phyloP scores from a whole-genome alignment of 371 early-diverging fungal species.

The Coemansia sp. region DNA sequence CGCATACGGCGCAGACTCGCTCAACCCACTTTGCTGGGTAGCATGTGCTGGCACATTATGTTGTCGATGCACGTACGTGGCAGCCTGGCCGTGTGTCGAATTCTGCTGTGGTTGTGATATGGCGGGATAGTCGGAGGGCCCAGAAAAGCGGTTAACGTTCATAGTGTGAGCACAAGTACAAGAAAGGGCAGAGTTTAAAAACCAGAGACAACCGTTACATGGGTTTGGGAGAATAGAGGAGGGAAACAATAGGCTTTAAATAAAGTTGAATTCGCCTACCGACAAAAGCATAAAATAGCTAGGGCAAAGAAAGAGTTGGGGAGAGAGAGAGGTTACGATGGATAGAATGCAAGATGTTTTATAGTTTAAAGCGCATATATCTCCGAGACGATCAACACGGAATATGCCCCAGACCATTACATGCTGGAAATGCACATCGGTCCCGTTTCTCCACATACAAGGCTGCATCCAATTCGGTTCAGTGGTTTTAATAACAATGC shows the following conservation, averaged over 20 bases:
- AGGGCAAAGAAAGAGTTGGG: neutral
- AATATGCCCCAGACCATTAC: too few relatives aligned
- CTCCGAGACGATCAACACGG: too few relatives aligned
- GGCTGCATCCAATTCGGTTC: too few relatives aligned
- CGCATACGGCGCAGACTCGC: neutral
- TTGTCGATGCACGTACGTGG: neutral
- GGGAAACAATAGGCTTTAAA: neutral
- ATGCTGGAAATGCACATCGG: too few relatives aligned
- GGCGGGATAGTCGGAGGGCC: neutral
- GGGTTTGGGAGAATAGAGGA: neutral
- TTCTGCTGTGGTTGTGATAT: neutral
- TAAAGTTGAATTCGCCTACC: neutral
- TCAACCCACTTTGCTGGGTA: neutral
- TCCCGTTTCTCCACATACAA: too few relatives aligned
- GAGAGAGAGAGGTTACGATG: neutral
- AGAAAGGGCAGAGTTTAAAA: too few relatives aligned
- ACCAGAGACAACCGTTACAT: neutral
- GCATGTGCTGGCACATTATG: neutral
- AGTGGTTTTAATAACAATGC: neutral
- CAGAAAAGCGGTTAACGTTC: neutral
- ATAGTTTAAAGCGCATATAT: too few relatives aligned
- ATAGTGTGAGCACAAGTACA: neutral
- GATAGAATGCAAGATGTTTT: too few relatives aligned
- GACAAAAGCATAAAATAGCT: too few relatives aligned
- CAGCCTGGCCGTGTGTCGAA: neutral